Evolutionary conservation across 768 basidiomycete genomes (phyloP), one percentile per base, ranked within the genome.

Genomic region (Suillus weaverae): DNA sequence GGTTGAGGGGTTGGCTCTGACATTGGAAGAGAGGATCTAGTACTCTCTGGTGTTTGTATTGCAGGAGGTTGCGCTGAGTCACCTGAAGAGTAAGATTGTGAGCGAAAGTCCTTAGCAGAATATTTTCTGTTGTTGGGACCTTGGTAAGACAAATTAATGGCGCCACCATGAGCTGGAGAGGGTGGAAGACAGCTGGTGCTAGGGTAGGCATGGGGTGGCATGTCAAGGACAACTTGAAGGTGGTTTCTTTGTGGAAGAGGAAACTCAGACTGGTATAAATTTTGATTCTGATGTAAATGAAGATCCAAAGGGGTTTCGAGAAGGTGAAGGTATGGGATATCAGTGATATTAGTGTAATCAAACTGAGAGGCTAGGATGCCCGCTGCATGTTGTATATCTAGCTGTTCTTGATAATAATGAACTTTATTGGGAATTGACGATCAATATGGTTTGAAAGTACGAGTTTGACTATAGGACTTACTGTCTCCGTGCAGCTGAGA

Each of bases 341-440:
- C n/a, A n/a, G n/a, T 69, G 73, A 82, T 75, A 60, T 78, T 69
- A 44, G 66, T 69, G 66, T 85, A 85, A 76, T 83, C 82, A 77
- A 84, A 86, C 74, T 83, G 82, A 16, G 83, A 81, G 62, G 81
- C 76, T 71, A 83, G 81, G 60, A 83, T 81, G 72, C 76, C 77
- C 54, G 81, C 77, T 65, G 83, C 79, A 74, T 74, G 80, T 71
- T 84, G 83, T 63, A 81, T 77, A 76, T 82, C 80, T 77, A 74
- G 69, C 59, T 77, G 70, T 74, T 78, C 79, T 39, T 70, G 66
- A 36, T 82, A 82, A 81, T 83, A 90, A 80, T 88, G 90, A 86
- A 86, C 90, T 91, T 89, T 85, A 81, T 88, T 70, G 72, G 77
- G 79, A 81, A 77, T 76, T 74, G 72, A 69, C 62, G 53, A 69